Percentiles rank a stretch among this genome's conserved stretches.
Conservation (phyloP, 805 yeast genomes). For the Candida nitratophila region DNA sequence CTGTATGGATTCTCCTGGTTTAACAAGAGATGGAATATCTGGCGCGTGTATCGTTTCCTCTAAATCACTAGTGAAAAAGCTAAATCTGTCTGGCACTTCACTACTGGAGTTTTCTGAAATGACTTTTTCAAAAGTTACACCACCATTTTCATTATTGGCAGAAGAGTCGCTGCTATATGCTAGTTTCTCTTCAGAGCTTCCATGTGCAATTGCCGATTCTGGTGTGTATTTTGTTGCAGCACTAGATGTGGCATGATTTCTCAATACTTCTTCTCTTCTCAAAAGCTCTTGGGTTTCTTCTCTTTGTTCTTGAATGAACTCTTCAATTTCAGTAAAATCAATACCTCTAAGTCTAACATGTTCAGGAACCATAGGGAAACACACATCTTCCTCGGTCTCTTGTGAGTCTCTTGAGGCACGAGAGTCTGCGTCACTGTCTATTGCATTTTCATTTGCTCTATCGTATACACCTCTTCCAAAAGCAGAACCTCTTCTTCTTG, state of each 20-base stretch:
- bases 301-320: slow-evolving; percentile 59
- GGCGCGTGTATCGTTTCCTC: slow-evolving; percentile 90
- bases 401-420: slow-evolving; percentile 74
- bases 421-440: slow-evolving; percentile 62
- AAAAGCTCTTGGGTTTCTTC: slow-evolving; percentile 35
- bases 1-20: slow-evolving; percentile 56
- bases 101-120: background rate
- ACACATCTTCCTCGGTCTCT: slow-evolving; percentile 95
- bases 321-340: slow-evolving; percentile 87
- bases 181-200: background rate
- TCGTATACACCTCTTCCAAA: slow-evolving; percentile 7
- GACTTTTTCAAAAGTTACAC: slow-evolving; percentile 1
- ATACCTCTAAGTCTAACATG: slow-evolving; percentile 61
- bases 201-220: slow-evolving; percentile 5
- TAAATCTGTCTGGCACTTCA: slow-evolving; percentile 61
- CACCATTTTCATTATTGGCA: background rate
- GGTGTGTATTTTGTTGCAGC: slow-evolving; percentile 66
- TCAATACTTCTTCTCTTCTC: slow-evolving; percentile 26
- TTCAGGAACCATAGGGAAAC: slow-evolving; percentile 85
- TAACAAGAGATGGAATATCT: slow-evolving; percentile 70
- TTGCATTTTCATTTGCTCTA: slow-evolving; percentile 17
- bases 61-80: slow-evolving; percentile 72
- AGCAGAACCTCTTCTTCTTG: slow-evolving; percentile 12
- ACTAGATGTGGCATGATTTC: slow-evolving; percentile 29
- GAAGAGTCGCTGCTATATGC: background rate